phyloP scores from a whole-genome alignment of 257 asterid genomes.

The Solanum virginianum region DNA sequence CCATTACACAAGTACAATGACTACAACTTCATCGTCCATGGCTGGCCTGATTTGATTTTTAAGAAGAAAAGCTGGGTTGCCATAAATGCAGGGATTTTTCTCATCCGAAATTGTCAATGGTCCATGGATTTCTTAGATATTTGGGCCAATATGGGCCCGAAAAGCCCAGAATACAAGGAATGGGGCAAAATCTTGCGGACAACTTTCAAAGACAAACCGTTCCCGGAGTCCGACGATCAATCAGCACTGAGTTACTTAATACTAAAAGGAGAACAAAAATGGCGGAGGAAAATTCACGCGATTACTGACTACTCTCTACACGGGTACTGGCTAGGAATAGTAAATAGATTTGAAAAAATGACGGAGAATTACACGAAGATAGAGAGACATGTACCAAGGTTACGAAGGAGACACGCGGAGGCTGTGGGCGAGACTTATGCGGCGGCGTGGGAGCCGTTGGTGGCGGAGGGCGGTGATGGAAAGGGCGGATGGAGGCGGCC shows the following conservation, averaged over 20 bases:
- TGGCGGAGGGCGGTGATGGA: constrained; percentile 16
- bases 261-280: constrained; percentile 35
- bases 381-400: constrained; percentile 7
- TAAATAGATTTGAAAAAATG: constrained; percentile 22
- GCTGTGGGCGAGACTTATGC: constrained; percentile 31
- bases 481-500: constrained; percentile 47
- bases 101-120: constrained; percentile 74
- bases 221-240: constrained; percentile 62
- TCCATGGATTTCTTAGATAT: constrained; percentile 60
- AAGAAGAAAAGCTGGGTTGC: constrained; percentile 69
- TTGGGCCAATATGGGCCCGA: constrained; percentile 82
- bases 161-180: constrained; percentile 31
- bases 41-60: constrained; percentile 57
- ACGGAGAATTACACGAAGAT: constrained; percentile 17
- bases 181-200: constrained; percentile 45
- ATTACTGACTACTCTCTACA: constrained; percentile 56
- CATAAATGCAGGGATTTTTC: constrained; percentile 57
- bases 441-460: constrained; percentile 10
- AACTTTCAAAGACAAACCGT: constrained; percentile 47
- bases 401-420: constrained; percentile 70
- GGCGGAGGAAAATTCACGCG: constrained; percentile 58
- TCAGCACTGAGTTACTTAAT: constrained; percentile 58
- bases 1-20: constrained; percentile 50
- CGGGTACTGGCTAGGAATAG: constrained; percentile 66
- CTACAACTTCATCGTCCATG: constrained; percentile 54